Evolutionary conservation across 2,329 filamentous ascomycete species (phyloP).

Genomic region (Aspergillus nomiae): DNA sequence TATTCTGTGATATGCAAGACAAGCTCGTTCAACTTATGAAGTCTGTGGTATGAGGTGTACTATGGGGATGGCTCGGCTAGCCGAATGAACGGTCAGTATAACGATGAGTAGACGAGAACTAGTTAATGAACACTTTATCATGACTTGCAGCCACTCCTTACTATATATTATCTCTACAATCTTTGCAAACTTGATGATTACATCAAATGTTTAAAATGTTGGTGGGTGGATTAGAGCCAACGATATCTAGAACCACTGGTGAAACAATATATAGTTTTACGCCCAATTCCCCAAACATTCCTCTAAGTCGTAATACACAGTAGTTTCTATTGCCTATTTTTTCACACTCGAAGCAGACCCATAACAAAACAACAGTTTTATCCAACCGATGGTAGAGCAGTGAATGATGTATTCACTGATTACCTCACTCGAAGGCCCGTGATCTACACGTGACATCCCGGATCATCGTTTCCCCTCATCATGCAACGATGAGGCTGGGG

Average conservation of each 20-base stretch:
- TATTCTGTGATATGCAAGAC: constrained; percentile 60
- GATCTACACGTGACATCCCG: constrained; percentile 1
- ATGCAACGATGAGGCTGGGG: neutral
- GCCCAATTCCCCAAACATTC: neutral
- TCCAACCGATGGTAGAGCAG: neutral
- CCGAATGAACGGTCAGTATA: neutral
- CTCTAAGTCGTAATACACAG: neutral
- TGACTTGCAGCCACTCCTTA: neutral
- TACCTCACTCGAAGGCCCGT: neutral
- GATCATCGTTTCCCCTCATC: constrained; percentile 3
- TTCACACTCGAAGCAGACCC: neutral
- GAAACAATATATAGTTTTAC: neutral
- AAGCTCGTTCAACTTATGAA: constrained; percentile 47
- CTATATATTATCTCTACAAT: neutral
- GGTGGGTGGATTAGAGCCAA: neutral
- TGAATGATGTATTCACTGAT: neutral
- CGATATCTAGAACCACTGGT: neutral
- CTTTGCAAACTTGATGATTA: neutral
- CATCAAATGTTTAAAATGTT: neutral
- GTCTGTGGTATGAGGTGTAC: neutral
- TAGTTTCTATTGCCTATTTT: neutral
- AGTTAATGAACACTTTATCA: neutral
- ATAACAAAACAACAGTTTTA: neutral
- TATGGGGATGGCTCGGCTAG: neutral
- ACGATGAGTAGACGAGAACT: neutral